A percentile compares a stretch with the other conserved stretches of the same genome.
Conservation (phyloP, 2,329 filamentous ascomycete species). For the Thelonectria discophora region DNA sequence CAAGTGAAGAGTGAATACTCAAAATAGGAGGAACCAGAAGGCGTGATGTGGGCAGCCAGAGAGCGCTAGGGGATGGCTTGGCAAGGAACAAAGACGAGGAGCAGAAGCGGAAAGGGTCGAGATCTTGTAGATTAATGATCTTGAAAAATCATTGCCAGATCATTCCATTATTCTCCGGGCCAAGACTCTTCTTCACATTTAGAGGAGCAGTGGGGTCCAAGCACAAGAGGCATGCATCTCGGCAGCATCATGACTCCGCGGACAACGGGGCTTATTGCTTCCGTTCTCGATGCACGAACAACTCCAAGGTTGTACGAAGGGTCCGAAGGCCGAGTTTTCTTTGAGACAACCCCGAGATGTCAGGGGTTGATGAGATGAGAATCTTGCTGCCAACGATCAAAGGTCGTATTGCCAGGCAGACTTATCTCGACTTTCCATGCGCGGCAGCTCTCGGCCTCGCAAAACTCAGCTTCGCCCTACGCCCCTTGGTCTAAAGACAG, state of each 20-base stretch:
- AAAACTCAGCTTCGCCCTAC: no score
- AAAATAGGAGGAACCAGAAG: no score
- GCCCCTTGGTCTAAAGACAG: no score
- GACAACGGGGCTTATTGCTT: background rate
- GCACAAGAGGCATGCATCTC: background rate
- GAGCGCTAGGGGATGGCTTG: no score
- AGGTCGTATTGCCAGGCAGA: background rate
- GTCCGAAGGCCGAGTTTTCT: background rate
- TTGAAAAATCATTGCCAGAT: background rate
- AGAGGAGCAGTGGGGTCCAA: background rate
- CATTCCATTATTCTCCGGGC: background rate
- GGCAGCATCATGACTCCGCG: background rate
- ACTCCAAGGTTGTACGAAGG: background rate
- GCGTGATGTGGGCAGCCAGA: no score
- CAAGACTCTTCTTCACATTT: background rate
- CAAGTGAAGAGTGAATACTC: background rate
- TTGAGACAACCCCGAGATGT: background rate
- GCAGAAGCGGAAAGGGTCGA: background rate
- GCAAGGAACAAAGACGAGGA: background rate
- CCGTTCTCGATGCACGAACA: background rate
- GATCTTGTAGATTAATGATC: conserved; percentile 5
- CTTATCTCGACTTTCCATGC: background rate
- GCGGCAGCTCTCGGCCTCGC: no score
- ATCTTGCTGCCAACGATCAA: background rate
- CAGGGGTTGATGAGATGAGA: background rate